These are phyloP conservation scores for Pythium myriotylum DNA, from an alignment of 352 stramenopile genomes.

Conservation along the genomic window DNA sequence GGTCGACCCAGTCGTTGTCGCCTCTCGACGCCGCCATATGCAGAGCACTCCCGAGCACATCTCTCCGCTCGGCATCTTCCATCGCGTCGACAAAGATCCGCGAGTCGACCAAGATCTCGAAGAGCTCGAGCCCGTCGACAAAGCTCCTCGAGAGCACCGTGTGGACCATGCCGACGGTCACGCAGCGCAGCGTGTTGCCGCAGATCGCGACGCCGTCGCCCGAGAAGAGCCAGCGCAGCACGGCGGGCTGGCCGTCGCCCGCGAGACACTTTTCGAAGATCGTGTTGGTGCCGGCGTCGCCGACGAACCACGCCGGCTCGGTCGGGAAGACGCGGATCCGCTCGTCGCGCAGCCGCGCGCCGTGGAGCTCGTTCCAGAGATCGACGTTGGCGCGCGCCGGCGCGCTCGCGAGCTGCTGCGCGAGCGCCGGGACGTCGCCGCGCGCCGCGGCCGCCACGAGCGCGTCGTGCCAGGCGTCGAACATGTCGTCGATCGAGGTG, in stretches of 20 bases:
- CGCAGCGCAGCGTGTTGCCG: not conserved
- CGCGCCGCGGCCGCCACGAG: conserved; percentile 5
- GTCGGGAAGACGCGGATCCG: not conserved
- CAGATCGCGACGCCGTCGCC: not conserved
- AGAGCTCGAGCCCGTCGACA: not conserved
- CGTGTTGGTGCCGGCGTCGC: not conserved
- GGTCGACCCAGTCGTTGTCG: not conserved
- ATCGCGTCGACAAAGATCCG: not conserved
- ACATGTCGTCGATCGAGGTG: too few species aligned
- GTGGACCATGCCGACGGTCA: not conserved
- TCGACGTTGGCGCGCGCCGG: not conserved
- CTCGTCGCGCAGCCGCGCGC: not conserved
- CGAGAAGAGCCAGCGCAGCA: conserved; percentile 4
- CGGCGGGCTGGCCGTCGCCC: not conserved
- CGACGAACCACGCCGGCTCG: not conserved
- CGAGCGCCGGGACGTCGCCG: not conserved
- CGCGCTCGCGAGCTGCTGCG: not conserved
- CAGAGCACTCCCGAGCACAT: not conserved
- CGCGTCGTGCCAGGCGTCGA: not conserved
- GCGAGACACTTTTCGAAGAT: not conserved
- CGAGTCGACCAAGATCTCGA: conserved; percentile 2
- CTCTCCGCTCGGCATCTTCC: not conserved
- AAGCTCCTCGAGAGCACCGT: not conserved
- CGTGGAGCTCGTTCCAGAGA: not conserved
- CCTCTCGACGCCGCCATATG: not conserved